Conservation (phyloP, 1,139 yeast genomes). For the Kodamaea ohmeri region DNA sequence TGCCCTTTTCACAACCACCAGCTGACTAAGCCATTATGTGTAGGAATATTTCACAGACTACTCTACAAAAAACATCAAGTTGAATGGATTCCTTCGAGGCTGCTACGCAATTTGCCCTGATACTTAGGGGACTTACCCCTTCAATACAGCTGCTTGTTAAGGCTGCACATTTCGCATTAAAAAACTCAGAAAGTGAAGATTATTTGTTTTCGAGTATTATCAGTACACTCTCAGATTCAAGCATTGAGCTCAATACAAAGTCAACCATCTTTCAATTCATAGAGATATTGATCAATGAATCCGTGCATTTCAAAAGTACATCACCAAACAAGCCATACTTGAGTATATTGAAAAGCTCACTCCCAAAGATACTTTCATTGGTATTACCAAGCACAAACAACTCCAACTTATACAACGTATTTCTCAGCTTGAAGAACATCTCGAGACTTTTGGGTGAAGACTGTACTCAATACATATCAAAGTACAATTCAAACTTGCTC, state of each 20-base stretch:
- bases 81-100: conserved; percentile 82
- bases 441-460: conserved; percentile 36
- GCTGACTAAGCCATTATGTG: conserved; percentile 7
- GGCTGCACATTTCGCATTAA: conserved; percentile 59
- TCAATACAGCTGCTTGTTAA: conserved; percentile 54
- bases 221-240: conserved; percentile 55
- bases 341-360: conserved; percentile 35
- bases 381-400: conserved; percentile 51
- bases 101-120: conserved; percentile 63
- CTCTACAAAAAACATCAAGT: too few relatives aligned
- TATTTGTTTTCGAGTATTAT: conserved; percentile 69
- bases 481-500: conserved; percentile 32
- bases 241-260: conserved; percentile 55
- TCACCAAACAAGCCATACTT: conserved; percentile 48
- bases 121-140: conserved; percentile 60
- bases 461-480: conserved; percentile 23
- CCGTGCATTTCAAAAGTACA: conserved; percentile 26
- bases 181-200: conserved; percentile 61
- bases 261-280: conserved; percentile 68
- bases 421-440: conserved; percentile 37
- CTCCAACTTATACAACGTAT: conserved; percentile 50
- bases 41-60: conserved; percentile 1
- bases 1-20: background rate
- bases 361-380: conserved; percentile 48
- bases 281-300: conserved; percentile 52